These are phyloP conservation scores for Aspergillus bertholletiae DNA, from an alignment of 495 filamentous ascomycete species.

Conservation along the genomic window DNA sequence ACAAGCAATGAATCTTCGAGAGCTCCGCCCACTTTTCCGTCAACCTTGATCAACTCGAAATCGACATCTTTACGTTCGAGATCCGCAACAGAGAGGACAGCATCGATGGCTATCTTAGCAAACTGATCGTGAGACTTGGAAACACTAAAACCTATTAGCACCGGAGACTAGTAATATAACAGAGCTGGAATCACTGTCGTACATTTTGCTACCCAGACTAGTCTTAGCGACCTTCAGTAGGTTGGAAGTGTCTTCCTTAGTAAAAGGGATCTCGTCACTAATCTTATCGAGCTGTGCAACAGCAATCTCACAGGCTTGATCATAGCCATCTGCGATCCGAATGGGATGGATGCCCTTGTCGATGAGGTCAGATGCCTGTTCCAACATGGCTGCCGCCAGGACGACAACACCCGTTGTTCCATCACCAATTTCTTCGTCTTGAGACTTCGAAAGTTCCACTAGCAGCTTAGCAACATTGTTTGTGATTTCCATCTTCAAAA, in stretches of 20 bases:
- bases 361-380: conserved; percentile 97
- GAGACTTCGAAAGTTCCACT: conserved; percentile 97
- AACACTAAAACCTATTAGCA: conserved; percentile 63
- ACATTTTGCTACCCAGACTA: conserved; percentile 96
- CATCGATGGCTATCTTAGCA: conserved; percentile 93
- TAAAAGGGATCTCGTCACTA: conserved; percentile 85
- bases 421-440: conserved; percentile 98
- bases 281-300: conserved; percentile 88
- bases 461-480: conserved; percentile 97
- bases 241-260: conserved; percentile 70
- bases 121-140: conserved; percentile 99
- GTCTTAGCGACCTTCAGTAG: conserved; percentile 92
- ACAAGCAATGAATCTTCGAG: conserved; percentile 95
- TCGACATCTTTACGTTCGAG: conserved; percentile 96
- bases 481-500: conserved; percentile 83
- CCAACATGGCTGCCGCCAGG: conserved; percentile 87
- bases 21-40: conserved; percentile 93
- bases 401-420: conserved; percentile 98
- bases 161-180: too few species aligned
- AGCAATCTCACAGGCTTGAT: conserved; percentile 94
- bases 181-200: conserved; percentile 29
- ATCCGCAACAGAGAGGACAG: conserved; percentile 94
- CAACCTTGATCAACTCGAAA: conserved; percentile 98
- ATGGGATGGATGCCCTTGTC: conserved; percentile 99
- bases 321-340: conserved; percentile 95